Evolutionary conservation across 768 basidiomycete species (phyloP).

Genomic region (Trametes villosa): DNA sequence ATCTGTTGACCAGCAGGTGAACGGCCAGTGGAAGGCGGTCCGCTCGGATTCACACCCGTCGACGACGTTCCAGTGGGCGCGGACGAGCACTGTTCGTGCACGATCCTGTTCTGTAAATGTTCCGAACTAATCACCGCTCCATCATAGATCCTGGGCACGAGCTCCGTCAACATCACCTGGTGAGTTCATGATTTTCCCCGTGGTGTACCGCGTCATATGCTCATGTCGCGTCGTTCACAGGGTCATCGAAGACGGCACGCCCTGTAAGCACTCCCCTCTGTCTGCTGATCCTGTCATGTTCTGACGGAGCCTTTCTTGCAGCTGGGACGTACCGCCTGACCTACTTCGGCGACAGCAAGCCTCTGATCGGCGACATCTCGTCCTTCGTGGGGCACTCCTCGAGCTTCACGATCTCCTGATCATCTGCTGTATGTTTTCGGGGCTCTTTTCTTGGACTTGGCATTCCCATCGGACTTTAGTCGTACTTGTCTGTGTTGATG

Average conservation of each 20-base stretch:
- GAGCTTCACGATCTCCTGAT: slow-evolving; percentile 49
- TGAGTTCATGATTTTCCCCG: slow-evolving; percentile 36
- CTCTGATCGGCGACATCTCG: slow-evolving; percentile 61
- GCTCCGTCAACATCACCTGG: slow-evolving; percentile 71
- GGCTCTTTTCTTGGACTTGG: no score
- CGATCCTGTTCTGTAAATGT: neutral
- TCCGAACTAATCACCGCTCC: neutral
- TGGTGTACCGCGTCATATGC: neutral
- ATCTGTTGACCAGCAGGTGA: slow-evolving; percentile 58
- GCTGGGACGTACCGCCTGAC: slow-evolving; percentile 72
- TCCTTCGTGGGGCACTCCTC: slow-evolving; percentile 67
- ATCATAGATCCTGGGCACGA: slow-evolving; percentile 57
- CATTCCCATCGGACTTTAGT: no score
- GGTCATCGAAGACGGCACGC: slow-evolving; percentile 66
- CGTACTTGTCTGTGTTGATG: no score
- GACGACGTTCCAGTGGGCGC: slow-evolving; percentile 67
- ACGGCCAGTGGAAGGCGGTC: slow-evolving; percentile 55
- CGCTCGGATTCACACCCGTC: slow-evolving; percentile 82
- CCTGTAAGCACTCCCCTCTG: slow-evolving; percentile 43
- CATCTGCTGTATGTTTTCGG: neutral
- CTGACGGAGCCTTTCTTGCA: slow-evolving; percentile 24
- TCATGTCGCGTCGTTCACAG: slow-evolving; percentile 36
- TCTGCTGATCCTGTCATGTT: neutral
- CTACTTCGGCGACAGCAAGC: slow-evolving; percentile 81
- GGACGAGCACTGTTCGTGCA: slow-evolving; percentile 54